Base-by-base conservation (phyloP, 2,329 filamentous ascomycete species). In the Cordyceps pruinosa region DNA sequence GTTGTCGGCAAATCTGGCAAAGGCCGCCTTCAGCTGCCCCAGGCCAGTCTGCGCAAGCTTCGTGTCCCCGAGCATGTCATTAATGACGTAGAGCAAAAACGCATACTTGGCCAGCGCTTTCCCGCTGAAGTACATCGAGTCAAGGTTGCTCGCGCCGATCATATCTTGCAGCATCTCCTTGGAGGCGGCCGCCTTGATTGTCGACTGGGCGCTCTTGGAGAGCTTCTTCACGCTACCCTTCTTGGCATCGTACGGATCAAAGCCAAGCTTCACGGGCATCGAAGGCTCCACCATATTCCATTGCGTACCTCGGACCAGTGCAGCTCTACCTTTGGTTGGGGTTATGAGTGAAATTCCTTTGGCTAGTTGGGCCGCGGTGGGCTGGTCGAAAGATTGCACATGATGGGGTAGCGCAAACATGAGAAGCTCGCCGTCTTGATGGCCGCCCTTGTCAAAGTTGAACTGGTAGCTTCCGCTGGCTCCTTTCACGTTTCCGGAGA, bases 381-480 rank as follows among this genome's bases (percentile, higher is more conserved):
- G 71, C 1, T 70, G 63, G 62, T 90, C 83, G 60, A 97, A 92
- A 0, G 89, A 90, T 32, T 84, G 75, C 3, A 90, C 69, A 63
- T 97, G 94, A 69, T 97, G 94, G 23, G 92, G 90, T 48, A 99
- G 75, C 17, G 89, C 89, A 69, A 88, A 97, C 86, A 96, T 94
- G 61, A 94, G 77, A 23, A 96, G 75, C 59, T 76, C 80, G 17
- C 81, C 75, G 7, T 73, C 70, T 17, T 77, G 68, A 35, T 84
- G 76, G 6, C 92, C 93, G 1, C 76, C 79, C 66, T 89, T 93
- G n/a, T 75, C 72, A 74, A 89, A 97, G 0, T 74, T 73, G 58
- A 97, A 82, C 0, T 74, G 83, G 69, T 97, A 99, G 2, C 77
- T 83, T 12, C 90, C 93, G 12, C 73, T 74, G 0, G 74, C 73